phyloP scores from a whole-genome alignment of 1,284 basidiomycete genomes.

The Anthracocystis setariae region DNA sequence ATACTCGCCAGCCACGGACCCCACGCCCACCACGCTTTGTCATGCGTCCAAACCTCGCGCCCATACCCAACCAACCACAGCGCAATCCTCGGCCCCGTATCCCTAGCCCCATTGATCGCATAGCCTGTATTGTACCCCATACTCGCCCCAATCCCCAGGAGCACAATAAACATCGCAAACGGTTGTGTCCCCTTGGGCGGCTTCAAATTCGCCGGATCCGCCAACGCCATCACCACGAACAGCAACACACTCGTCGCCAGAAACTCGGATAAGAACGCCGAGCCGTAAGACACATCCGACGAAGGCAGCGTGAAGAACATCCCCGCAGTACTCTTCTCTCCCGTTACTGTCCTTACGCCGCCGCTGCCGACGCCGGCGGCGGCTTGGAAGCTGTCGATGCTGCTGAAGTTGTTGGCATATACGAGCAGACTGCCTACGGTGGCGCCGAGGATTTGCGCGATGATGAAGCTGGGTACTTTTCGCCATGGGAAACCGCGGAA shows the following conservation, averaged over 20 bases:
- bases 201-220: conserved; percentile 69
- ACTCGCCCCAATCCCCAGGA: conserved; percentile 73
- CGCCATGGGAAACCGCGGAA: conserved; percentile 80
- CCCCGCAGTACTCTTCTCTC: conserved; percentile 72
- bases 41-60: conserved; percentile 69
- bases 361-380: conserved; percentile 71
- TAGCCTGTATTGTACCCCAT: conserved; percentile 75
- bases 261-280: conserved; percentile 49
- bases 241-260: conserved; percentile 55
- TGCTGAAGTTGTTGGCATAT: conserved; percentile 81
- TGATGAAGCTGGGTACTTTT: conserved; percentile 79
- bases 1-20: conserved; percentile 70
- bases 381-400: conserved; percentile 78
- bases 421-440: conserved; percentile 76
- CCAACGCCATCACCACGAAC: conserved; percentile 52
- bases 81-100: conserved; percentile 75
- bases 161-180: conserved; percentile 72
- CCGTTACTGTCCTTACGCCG: conserved; percentile 73
- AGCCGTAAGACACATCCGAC: conserved; percentile 30
- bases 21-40: conserved; percentile 81
- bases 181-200: conserved; percentile 72
- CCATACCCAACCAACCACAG: conserved; percentile 76
- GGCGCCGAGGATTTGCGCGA: conserved; percentile 78
- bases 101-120: conserved; percentile 76
- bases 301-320: conserved; percentile 77